Percentiles rank a stretch among this genome's conserved stretches.
Evolutionary conservation across 2,329 filamentous ascomycete genomes (phyloP).

Genomic region (Eurotiales sp.): DNA sequence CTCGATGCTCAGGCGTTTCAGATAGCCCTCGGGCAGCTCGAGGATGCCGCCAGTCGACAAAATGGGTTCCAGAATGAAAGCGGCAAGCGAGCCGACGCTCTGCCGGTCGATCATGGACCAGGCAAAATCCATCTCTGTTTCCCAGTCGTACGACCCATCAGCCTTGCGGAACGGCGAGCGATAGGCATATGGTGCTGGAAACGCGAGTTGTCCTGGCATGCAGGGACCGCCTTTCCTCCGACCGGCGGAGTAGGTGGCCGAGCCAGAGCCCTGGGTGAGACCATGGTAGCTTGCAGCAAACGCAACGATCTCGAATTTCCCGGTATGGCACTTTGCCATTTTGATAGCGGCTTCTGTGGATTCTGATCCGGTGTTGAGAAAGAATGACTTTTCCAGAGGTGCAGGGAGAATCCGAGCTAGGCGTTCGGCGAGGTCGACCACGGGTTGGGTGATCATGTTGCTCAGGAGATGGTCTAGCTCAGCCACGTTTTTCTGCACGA

Average conservation of each 20-base stretch:
- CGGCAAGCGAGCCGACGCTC: slow-evolving; percentile 59
- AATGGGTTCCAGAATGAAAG: slow-evolving; percentile 61
- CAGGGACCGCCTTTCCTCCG: slow-evolving; percentile 44
- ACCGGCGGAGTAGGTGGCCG: slow-evolving; percentile 46
- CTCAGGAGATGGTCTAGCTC: slow-evolving; percentile 58
- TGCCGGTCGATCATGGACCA: slow-evolving; percentile 59
- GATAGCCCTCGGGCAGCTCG: slow-evolving; percentile 56
- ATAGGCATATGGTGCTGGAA: slow-evolving; percentile 34
- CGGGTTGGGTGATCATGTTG: slow-evolving; percentile 57
- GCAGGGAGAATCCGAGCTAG: slow-evolving; percentile 48
- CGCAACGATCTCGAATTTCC: slow-evolving; percentile 62
- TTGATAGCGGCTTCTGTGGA: slow-evolving; percentile 61
- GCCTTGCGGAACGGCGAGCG: slow-evolving; percentile 51
- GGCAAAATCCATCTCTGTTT: slow-evolving; percentile 60
- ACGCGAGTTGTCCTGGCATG: not conserved
- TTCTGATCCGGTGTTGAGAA: slow-evolving; percentile 57
- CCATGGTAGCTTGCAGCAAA: slow-evolving; percentile 60
- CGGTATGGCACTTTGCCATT: slow-evolving; percentile 61
- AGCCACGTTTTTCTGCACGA: slow-evolving; percentile 47
- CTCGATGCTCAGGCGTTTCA: slow-evolving; percentile 52
- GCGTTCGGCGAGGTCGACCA: slow-evolving; percentile 52
- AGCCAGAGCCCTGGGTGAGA: slow-evolving; percentile 57
- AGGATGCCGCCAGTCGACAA: slow-evolving; percentile 59
- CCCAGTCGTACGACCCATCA: slow-evolving; percentile 63
- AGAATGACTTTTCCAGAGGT: slow-evolving; percentile 41